Evolutionary conservation across 2,329 filamentous ascomycete species (phyloP).

Genomic region (Paecilomyces formosus): DNA sequence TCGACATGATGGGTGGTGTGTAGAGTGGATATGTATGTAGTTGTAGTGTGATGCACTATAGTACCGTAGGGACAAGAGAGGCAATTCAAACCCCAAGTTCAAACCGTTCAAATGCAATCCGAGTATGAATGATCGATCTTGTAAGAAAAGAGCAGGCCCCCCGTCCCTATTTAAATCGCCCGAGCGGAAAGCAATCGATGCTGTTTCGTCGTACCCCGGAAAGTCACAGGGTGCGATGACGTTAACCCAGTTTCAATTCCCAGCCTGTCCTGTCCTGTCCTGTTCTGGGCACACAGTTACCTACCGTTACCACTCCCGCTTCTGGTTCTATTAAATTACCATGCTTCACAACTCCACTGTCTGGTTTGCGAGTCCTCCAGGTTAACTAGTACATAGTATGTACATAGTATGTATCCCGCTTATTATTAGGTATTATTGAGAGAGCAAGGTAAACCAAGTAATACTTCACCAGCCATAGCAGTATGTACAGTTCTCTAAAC

Average conservation of each 20-base stretch:
- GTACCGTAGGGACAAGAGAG: too few species aligned
- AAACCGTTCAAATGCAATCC: background rate
- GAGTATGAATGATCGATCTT: too few species aligned
- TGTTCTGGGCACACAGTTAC: too few species aligned
- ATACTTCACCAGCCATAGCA: background rate
- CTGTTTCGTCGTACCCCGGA: background rate
- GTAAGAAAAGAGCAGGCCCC: too few species aligned
- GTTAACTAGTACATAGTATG: too few species aligned
- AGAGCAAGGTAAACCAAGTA: background rate
- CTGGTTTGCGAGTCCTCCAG: too few species aligned
- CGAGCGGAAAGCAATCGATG: background rate
- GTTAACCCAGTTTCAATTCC: background rate
- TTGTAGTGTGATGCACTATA: too few species aligned
- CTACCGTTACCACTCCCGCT: too few species aligned
- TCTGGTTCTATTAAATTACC: too few species aligned
- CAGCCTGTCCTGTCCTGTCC: background rate
- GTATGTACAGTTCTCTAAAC: background rate
- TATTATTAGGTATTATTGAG: too few species aligned
- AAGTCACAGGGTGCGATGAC: background rate
- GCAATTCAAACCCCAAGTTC: background rate
- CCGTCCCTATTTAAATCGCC: background rate
- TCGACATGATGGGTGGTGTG: conserved; percentile 11
- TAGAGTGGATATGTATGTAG: background rate
- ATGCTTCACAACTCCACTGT: too few species aligned
- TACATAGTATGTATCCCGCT: too few species aligned